Base-by-base conservation (phyloP, 441 rosid species). In the Iberis amara region DNA sequence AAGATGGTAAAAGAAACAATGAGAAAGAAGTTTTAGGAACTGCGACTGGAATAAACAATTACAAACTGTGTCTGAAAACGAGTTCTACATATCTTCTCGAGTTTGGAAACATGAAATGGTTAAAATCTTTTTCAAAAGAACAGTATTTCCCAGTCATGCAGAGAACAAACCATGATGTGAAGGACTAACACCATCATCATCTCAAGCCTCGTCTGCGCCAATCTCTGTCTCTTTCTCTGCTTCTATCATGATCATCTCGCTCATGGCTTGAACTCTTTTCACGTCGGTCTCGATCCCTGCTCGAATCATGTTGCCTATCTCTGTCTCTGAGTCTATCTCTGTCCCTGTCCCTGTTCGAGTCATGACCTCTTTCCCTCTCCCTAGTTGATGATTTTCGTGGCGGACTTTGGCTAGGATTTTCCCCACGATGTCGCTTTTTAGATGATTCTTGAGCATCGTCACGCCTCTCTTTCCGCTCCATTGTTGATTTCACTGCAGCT, bases 221-320 rank as follows among this genome's bases (percentile, higher is more conserved):
- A 39, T 62, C 72, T 54, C 77, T 81, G 46, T 84, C 95, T 61
- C 83, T 74, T 45, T 74, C 65, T 69, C 81, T 74, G 51, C 79
- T 91, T 76, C 85, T 82, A 54, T 76, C 95, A 54, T 75, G 76
- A 57, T 89, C 95, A 39, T 79, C 94, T 63, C 94, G 61, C 65
- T 94, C 99, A 68, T 74, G 79, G 77, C 97, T 94, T 69, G 80
- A 78, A 59, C 95, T 89, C 77, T 85, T 89, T 63, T 92, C 96
- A 3, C 69, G 79, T 35, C 64, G 76, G 13, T 79, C 79, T 18
- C 74, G 69, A 13, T 69, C 84, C 37, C 76, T 76, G 38, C 76
- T 81, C 52, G 68, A 69, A 41, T 73, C 76, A 47, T 81, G 70
- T 33, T 71, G 68, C 58, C 78, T 79, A 47, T 79, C 89, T 45